Evolutionary conservation across 2,329 filamentous ascomycete genomes (phyloP), one percentile per base, ranked within the genome.

Genomic region (Trichoderma cornu-damae): DNA sequence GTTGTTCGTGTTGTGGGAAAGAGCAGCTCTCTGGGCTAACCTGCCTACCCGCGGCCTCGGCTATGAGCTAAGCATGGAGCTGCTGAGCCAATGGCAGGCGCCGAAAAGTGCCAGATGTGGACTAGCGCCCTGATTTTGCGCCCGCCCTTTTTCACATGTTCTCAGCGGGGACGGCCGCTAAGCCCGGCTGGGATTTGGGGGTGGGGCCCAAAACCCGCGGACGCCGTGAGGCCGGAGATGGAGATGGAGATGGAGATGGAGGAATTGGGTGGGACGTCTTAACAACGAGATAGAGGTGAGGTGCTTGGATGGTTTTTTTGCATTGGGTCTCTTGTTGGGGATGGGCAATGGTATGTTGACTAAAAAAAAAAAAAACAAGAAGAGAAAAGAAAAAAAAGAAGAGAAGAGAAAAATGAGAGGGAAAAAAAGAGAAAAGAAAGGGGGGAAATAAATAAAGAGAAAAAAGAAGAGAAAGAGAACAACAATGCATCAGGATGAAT

Each of bases 121-220:
- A 3, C 4, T 48, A 49, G 40, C 28, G 30, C 3, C 1, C 2
- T 3, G 28, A 35, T 9, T 11, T 22, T 28, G 40, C 38, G 53
- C 35, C 47, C 50, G 22, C 42, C 24, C n/a, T n/a, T n/a, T n/a
- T 58, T 58, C 56, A 58, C 56, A 52, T 58, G 56, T 40, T 16
- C n/a, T n/a, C 22, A 34, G 48, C 26, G 34, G 32, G 37, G 30
- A 38, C 7, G 24, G 11, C 24, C 24, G 30, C 56, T 52, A 58
- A 51, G 37, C 48, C 40, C 20, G 48, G 44, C 12, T 24, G 20
- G 54, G 22, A 14, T n/a, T n/a, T n/a, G 14, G 24, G 7, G n/a
- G 48, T 18, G 56, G 38, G n/a, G 48, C 28, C 18, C 24, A 20
- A 30, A 52, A 32, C 56, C 56, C 56, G 56, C 56, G 56, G 56